Base-by-base conservation (phyloP, 2,329 filamentous ascomycete genomes). In the Diaporthe sp. region DNA sequence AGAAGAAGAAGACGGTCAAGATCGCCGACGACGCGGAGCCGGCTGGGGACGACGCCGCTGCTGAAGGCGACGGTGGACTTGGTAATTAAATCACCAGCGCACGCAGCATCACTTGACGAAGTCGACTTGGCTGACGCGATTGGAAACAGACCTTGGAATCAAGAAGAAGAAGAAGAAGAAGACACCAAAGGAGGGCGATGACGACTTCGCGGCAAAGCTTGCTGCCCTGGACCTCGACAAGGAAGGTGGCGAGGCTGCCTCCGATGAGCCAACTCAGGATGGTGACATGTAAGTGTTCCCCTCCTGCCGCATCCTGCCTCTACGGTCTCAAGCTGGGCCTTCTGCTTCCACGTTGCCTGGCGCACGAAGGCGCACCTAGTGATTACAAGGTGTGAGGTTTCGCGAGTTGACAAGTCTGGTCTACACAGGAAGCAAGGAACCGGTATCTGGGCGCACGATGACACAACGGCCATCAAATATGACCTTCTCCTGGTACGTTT, bases 391-490 rank as follows among this genome's bases (percentile, higher is more conserved):
- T 3, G 20, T 3, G 28, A 17, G 9, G 28, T 20, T 13, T n/a
- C 31, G 28, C 12, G 34, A 39, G 37, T 57, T 77, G 51, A 77
- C 63, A n/a, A 25, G 2, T 17, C 9, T 13, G 10, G 9, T 22
- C n/a, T 37, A 1, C 17, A 20, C 31, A 77, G 76, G 76, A 75
- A 77, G 37, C 42, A 60, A 53, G 96, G 96, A 80, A 98, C 95
- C 58, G 96, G 96, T 77, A 94, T 98, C 86, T 98, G 95, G 95
- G 87, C 90, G 79, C 95, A 98, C 88, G 92, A 96, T 82, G 91
- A 93, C 84, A 92, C 91, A 75, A 92, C 92, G 83, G 85, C 92
- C 78, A 95, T 98, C 86, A 92, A 90, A 83, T 99, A 98, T 90
- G 91, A 92, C 82, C 90, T 95, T 78, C 92, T 99, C 70, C 92